phyloP scores from a whole-genome alignment of 1,284 basidiomycete genomes.

The Melampsora larici-populina region DNA sequence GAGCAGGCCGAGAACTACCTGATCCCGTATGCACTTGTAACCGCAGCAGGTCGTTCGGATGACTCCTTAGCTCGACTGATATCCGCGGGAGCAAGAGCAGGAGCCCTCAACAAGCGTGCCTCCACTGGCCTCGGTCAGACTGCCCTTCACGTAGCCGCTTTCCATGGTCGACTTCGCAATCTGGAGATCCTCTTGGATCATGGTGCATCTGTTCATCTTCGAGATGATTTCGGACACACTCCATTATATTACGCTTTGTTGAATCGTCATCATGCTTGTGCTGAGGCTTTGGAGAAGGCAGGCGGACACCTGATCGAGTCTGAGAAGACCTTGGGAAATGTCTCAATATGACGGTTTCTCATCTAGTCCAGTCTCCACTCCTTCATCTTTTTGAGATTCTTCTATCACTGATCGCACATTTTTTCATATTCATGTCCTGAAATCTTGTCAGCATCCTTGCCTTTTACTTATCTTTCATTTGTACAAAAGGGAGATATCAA shows the following conservation, averaged over 20 bases:
- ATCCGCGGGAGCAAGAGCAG: slow-evolving; percentile 1
- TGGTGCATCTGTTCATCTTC: slow-evolving; percentile 80
- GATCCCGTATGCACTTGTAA: slow-evolving; percentile 18
- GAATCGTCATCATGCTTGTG: slow-evolving; percentile 47
- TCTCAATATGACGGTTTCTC: too few species aligned
- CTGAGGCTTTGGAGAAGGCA: slow-evolving; percentile 48
- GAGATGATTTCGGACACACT: slow-evolving; percentile 74
- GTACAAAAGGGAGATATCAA: too few species aligned
- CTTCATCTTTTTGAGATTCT: too few species aligned
- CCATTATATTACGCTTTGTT: slow-evolving; percentile 58
- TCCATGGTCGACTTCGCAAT: slow-evolving; percentile 64
- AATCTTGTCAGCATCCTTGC: too few species aligned
- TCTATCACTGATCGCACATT: too few species aligned
- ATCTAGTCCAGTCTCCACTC: too few species aligned
- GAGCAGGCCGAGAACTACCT: slow-evolving; percentile 22
- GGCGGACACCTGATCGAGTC: slow-evolving; percentile 49
- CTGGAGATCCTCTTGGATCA: slow-evolving; percentile 66
- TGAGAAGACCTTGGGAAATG: not conserved
- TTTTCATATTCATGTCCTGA: too few species aligned
- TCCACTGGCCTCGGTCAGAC: slow-evolving; percentile 59
- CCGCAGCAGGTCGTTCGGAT: slow-evolving; percentile 13
- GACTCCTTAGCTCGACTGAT: slow-evolving; percentile 4
- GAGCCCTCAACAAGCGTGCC: slow-evolving; percentile 18
- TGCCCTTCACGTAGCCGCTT: slow-evolving; percentile 73
- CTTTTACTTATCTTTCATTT: too few species aligned